phyloP scores from a whole-genome alignment of 1,139 yeast species.

The Komagataea norvegica region DNA sequence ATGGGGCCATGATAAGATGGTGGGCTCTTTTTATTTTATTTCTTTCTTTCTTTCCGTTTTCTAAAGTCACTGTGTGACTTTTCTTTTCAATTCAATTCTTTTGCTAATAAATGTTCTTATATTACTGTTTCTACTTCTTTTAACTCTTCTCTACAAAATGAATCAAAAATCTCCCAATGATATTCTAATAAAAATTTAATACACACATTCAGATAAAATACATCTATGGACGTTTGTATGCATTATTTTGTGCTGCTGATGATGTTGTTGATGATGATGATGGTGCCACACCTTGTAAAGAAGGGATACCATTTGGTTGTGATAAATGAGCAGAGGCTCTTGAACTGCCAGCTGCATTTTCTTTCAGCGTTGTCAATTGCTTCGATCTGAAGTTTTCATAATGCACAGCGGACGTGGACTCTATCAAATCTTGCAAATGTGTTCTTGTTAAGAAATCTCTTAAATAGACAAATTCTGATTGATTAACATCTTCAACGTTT shows the following conservation, averaged over 20 bases:
- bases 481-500: constrained; percentile 87
- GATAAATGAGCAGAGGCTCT: constrained; percentile 25
- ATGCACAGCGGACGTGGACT: constrained; percentile 82
- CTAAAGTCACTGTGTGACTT: too few relatives aligned
- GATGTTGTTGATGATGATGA: too few relatives aligned
- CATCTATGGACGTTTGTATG: constrained; percentile 22
- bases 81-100: background rate
- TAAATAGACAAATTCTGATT: constrained; percentile 91
- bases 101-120: background rate
- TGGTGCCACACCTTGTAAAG: constrained; percentile 2
- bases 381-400: constrained; percentile 92
- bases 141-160: background rate
- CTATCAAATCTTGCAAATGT: constrained; percentile 92
- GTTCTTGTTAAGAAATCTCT: constrained; percentile 94
- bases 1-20: background rate
- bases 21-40: background rate
- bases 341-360: constrained; percentile 51
- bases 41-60: background rate
- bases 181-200: background rate
- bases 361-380: constrained; percentile 91
- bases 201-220: too few relatives aligned
- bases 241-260: constrained; percentile 12
- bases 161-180: background rate
- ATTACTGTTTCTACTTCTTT: background rate
- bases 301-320: constrained; percentile 7